phyloP scores from a whole-genome alignment of 2,329 filamentous ascomycete species.

The Myriangium duriaei region DNA sequence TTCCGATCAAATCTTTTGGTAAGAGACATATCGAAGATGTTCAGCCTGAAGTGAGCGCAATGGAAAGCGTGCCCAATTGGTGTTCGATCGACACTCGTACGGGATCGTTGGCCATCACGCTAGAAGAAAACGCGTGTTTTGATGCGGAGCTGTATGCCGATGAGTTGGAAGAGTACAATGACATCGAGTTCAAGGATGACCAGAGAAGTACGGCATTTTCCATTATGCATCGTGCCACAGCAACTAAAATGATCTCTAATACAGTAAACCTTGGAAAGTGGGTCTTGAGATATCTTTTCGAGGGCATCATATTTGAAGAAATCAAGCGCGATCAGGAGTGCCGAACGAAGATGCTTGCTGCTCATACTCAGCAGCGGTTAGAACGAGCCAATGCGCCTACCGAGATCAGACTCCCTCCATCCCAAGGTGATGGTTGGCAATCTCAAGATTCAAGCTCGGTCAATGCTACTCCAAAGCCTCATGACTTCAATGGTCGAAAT shows the following conservation, averaged over 20 bases:
- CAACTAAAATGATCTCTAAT: no score
- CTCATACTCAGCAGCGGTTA: slow-evolving; percentile 46
- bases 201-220: slow-evolving; percentile 59
- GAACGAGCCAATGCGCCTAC: slow-evolving; percentile 46
- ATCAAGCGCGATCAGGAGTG: slow-evolving; percentile 66
- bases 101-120: slow-evolving; percentile 74
- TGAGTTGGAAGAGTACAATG: slow-evolving; percentile 61
- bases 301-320: slow-evolving; percentile 79
- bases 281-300: slow-evolving; percentile 86
- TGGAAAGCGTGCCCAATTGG: slow-evolving; percentile 87
- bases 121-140: slow-evolving; percentile 93
- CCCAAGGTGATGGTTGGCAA: slow-evolving; percentile 34
- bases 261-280: slow-evolving; percentile 91
- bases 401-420: slow-evolving; percentile 45
- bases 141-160: slow-evolving; percentile 97
- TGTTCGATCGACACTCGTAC: slow-evolving; percentile 91
- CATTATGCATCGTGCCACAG: background rate
- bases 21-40: slow-evolving; percentile 92
- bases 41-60: slow-evolving; percentile 71
- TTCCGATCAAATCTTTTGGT: slow-evolving; percentile 80
- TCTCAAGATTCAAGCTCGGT: slow-evolving; percentile 28
- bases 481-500: slow-evolving; percentile 45
- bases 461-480: slow-evolving; percentile 42
- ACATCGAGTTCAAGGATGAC: slow-evolving; percentile 77
- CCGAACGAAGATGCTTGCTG: slow-evolving; percentile 53